Evolutionary conservation across 2,329 filamentous ascomycete genomes (phyloP), one percentile per base, ranked within the genome.

Genomic region (Aspergillus viridinutans): DNA sequence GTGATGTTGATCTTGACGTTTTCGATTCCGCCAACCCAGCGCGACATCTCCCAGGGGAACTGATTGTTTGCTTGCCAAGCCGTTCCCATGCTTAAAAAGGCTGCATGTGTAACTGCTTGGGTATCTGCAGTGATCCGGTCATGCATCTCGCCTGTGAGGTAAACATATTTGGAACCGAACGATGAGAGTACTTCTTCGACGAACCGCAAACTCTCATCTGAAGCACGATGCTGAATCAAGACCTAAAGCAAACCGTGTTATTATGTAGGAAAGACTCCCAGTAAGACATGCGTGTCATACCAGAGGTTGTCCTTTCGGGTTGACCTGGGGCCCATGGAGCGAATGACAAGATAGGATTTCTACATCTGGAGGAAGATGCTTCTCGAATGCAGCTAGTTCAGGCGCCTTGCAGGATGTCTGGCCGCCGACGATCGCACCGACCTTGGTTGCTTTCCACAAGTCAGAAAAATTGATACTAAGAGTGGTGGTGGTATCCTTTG

Each of bases 1-100:
- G 92, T 97, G 65, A 97, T 87, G 78, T 99, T 99, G 79, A 97
- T 96, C 79, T 99, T 99, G 67, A 97, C 93, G 74, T 99, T 99
- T 76, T 99, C 94, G 68, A 99, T 96, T 53, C 94, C 95, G 57
- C 94, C 94, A 3, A 97, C 86, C 75, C 97, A 99, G 61, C 94
- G 91, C n/a, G 87, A 86, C 49, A 93, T 86, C 68, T 97, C 93
- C 94, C 94, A 99, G 0, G 95, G 94, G 68, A 97, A 99, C 72
- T 99, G 91, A 57, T 88, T 85, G 73, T 95, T 95, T 32, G 92
- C 92, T 64, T 92, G 90, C 95, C 95, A 99, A 8, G 94, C 94
- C 61, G 93, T 95, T 62, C 95, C 94, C 94, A 99, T 99, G 70
- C 89, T 90, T 52, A 99, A 81, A 74, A 99, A 99, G 28, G 95